Percentiles rank a stretch among this genome's conserved stretches.
Conservation (phyloP, 306 rosid species). For the Amphicarpaea edgeworthii region DNA sequence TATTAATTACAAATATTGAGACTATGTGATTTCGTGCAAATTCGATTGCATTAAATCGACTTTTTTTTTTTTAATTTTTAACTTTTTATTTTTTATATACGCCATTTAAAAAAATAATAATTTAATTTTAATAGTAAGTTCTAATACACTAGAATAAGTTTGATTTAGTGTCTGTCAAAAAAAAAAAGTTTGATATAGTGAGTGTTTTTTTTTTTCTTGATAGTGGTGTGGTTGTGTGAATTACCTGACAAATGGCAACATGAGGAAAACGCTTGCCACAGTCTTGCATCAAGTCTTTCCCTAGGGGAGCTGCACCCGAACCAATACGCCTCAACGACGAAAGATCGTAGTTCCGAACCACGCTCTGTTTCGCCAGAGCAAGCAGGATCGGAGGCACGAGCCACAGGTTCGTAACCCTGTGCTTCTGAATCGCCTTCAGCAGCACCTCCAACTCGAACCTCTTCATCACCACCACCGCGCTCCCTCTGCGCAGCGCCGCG, state of each 20-base stretch:
- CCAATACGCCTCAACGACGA: constrained; percentile 73
- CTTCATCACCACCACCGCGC: constrained; percentile 59
- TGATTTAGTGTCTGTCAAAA: too few species aligned
- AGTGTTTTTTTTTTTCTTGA: too few species aligned
- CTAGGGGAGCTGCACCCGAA: constrained; percentile 93
- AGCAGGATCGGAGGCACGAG: constrained; percentile 83
- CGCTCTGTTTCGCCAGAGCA: constrained; percentile 70
- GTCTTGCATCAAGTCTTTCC: constrained; percentile 83
- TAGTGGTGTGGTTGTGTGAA: too few species aligned
- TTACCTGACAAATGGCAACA: constrained; percentile 63
- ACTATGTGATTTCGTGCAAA: too few species aligned
- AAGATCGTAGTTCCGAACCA: constrained; percentile 64
- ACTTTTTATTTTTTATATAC: too few species aligned
- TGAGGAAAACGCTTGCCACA: constrained; percentile 63
- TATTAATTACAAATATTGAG: too few species aligned
- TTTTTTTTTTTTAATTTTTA: too few species aligned
- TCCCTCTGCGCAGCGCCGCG: constrained; percentile 70
- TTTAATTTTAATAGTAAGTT: too few species aligned
- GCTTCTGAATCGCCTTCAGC: constrained; percentile 62
- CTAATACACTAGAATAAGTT: too few species aligned
- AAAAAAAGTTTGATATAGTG: too few species aligned
- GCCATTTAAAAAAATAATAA: too few species aligned
- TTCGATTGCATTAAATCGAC: too few species aligned
- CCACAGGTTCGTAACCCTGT: constrained; percentile 75
- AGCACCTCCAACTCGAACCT: constrained; percentile 64